Conservation (phyloP, 768 basidiomycete species). For the Kwoniella botswanensis region DNA sequence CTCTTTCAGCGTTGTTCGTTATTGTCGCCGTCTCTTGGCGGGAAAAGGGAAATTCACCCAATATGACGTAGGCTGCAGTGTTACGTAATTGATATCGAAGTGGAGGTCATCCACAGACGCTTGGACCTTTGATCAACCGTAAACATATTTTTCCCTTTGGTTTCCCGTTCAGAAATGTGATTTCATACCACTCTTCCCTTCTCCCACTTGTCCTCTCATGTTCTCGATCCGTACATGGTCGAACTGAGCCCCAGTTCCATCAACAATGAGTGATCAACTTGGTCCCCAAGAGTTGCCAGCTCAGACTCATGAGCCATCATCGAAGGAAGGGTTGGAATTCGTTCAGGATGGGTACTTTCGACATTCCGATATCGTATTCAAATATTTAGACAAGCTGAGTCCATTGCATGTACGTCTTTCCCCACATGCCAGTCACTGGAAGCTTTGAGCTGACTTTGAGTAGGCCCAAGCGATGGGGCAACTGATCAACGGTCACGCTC, state of each 20-base stretch:
- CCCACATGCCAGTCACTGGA: too few relatives aligned
- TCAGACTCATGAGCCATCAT: background rate
- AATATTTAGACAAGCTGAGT: constrained; percentile 43
- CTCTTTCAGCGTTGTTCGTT: background rate
- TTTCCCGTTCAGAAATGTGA: too few relatives aligned
- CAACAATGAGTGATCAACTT: too few relatives aligned
- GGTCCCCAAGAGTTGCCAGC: background rate
- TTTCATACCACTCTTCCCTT: background rate
- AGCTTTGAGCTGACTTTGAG: constrained; percentile 1
- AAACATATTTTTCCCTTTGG: background rate
- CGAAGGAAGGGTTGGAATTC: constrained; percentile 21
- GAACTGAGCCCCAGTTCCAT: too few relatives aligned
- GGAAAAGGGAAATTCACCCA: background rate
- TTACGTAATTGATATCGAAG: constrained; percentile 3
- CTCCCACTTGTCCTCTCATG: background rate
- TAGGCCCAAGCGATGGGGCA: constrained; percentile 47
- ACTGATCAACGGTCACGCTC: constrained; percentile 27
- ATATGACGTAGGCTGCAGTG: background rate
- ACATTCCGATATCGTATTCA: constrained; percentile 39
- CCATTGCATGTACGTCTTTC: constrained; percentile 39
- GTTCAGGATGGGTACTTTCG: constrained; percentile 45
- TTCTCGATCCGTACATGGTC: too few relatives aligned
- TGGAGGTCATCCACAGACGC: constrained; percentile 6
- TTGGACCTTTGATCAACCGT: background rate
- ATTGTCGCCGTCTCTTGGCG: background rate